phyloP scores from a whole-genome alignment of 805 yeast species.

The Yarrowia sp. region DNA sequence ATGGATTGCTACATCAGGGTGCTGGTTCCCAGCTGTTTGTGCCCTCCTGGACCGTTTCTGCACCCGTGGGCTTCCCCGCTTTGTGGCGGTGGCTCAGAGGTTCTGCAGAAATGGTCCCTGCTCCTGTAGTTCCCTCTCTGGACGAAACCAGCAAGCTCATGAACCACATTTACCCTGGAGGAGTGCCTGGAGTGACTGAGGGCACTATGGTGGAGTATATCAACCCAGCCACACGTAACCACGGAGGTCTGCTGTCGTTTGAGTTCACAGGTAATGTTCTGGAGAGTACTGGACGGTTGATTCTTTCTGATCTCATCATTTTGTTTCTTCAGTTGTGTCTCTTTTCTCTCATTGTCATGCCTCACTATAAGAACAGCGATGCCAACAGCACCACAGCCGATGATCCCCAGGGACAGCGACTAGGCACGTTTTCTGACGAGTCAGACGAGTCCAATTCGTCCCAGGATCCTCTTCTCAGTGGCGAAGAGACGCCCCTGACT shows the following conservation, averaged over 20 bases:
- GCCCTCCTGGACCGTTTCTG: slow-evolving; percentile 20
- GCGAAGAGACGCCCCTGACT: background rate
- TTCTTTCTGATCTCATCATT: slow-evolving; percentile 15
- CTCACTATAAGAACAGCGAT: slow-evolving; percentile 14
- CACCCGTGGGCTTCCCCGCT: slow-evolving; percentile 9
- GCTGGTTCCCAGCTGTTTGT: background rate
- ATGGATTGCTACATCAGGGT: slow-evolving; percentile 9
- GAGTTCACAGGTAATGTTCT: slow-evolving; percentile 33
- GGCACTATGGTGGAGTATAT: slow-evolving; percentile 33
- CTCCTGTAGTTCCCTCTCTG: slow-evolving; percentile 1
- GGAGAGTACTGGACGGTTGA: background rate
- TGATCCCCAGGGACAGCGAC: slow-evolving; percentile 6
- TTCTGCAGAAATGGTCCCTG: slow-evolving; percentile 3
- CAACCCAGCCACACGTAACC: slow-evolving; percentile 2
- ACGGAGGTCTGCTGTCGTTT: slow-evolving; percentile 19
- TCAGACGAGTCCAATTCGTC: slow-evolving; percentile 9
- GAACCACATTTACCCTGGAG: slow-evolving; percentile 38
- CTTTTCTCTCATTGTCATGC: slow-evolving; percentile 19
- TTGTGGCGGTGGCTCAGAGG: slow-evolving; percentile 24
- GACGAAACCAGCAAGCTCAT: slow-evolving; percentile 1
- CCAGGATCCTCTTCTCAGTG: slow-evolving; percentile 9
- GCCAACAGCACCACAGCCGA: background rate
- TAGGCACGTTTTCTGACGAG: background rate
- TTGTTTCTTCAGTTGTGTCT: slow-evolving; percentile 15
- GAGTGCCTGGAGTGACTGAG: slow-evolving; percentile 23